Base-by-base conservation (phyloP, 371 early-diverging fungal genomes). In the Conidiobolus incongruus region DNA sequence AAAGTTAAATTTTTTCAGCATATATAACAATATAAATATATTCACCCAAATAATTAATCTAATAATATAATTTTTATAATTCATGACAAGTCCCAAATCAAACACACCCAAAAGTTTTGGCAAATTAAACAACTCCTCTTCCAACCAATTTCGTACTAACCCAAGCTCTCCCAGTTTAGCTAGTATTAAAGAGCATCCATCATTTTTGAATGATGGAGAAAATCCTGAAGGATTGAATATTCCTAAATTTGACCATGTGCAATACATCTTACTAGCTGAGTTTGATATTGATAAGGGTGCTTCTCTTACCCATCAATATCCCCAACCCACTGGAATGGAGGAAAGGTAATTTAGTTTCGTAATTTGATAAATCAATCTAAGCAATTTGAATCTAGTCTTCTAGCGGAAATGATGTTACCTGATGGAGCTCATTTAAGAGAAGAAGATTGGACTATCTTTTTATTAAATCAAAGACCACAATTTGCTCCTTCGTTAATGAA, bases 371-470 rank as follows among this genome's bases (percentile, higher is more conserved):
- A 81, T 49, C 61, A 34, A 19, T 2, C 31, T 43, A 20, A 22
- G 7, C 31, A 43, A 29, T 41, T n/a, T 4, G 13, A 17, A 23
- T 16, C 34, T 24, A 81, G 83, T 48, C 61, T 76, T 35, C 61
- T 92, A 30, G 89, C 93, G 8, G 93, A 92, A 45, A 73, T 85
- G 38, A 92, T 92, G 91, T 57, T 92, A 38, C 93, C 93, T 8
- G 93, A 92, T 54, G 93, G 93, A 5, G 85, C 88, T 31, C 91
- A 92, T 61, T 58, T 79, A 34, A 70, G 90, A 30, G 72, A 80
- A 31, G 82, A 81, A 50, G 93, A 92, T 58, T 89, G 89, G 87
- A 89, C 89, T n/a, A 72, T 82, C 46, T 90, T 92, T 51, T 78
- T 84, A 44, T 55, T 87, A 22, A 83, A 84, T 60, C 81, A 62